Percentiles rank a stretch among this genome's conserved stretches.
Conservation (phyloP, 2,329 filamentous ascomycete species). For the Lachnum nothofagi region DNA sequence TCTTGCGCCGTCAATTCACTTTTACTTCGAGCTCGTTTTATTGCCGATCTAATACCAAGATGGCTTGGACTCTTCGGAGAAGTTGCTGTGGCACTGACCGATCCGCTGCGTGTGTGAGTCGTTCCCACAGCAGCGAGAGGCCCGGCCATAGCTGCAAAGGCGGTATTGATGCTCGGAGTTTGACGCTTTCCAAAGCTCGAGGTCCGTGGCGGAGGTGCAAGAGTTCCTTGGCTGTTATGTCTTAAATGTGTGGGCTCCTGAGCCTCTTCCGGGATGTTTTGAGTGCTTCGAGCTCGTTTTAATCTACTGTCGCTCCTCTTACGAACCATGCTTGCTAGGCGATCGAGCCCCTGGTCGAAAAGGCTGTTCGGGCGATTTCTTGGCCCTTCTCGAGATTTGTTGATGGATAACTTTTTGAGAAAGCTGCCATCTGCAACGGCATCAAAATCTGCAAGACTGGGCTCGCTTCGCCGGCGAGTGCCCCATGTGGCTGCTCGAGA, state of each 20-base stretch:
- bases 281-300: slow-evolving; percentile 28
- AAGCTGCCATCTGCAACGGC: slow-evolving; percentile 56
- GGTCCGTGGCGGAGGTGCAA: slow-evolving; percentile 48
- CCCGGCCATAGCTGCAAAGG: slow-evolving; percentile 51
- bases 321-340: slow-evolving; percentile 28
- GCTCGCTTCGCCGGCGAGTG: slow-evolving; percentile 60
- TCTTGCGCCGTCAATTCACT: slow-evolving; percentile 47
- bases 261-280: slow-evolving; percentile 24
- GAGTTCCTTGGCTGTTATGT: slow-evolving; percentile 34
- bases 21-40: slow-evolving; percentile 49
- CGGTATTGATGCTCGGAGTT: slow-evolving; percentile 55
- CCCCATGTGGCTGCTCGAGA: slow-evolving; percentile 66
- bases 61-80: slow-evolving; percentile 45
- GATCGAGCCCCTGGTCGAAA: slow-evolving; percentile 40
- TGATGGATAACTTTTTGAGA: slow-evolving; percentile 57
- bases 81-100: slow-evolving; percentile 47
- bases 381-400: slow-evolving; percentile 37
- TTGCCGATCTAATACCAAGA: slow-evolving; percentile 37
- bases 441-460: slow-evolving; percentile 53
- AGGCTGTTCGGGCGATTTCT: slow-evolving; percentile 47
- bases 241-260: slow-evolving; percentile 30
- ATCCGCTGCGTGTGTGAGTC: slow-evolving; percentile 54
- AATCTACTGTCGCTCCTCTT: slow-evolving; percentile 31
- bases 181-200: slow-evolving; percentile 46
- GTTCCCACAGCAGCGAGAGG: slow-evolving; percentile 51